A percentile compares a stretch with the other conserved stretches of the same genome.
phyloP scores from a whole-genome alignment of 345 rosid species.

The Aegle marmelos region DNA sequence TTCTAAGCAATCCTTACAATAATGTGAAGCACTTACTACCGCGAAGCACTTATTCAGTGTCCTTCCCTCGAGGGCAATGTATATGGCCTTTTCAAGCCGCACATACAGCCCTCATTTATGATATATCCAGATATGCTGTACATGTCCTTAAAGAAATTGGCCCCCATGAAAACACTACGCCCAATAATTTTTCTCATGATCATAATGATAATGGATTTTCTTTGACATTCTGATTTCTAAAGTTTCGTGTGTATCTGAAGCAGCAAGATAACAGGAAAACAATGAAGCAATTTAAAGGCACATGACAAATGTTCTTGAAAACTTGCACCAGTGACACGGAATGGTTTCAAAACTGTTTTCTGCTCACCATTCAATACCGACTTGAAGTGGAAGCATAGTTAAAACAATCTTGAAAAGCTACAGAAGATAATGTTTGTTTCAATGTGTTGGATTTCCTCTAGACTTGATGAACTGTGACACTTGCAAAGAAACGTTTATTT shows the following conservation, averaged over 20 bases:
- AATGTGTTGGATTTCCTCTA: too few species aligned
- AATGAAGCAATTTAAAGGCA: neutral
- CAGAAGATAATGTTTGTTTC: too few species aligned
- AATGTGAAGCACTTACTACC: neutral
- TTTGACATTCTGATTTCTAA: neutral
- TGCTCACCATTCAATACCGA: too few species aligned
- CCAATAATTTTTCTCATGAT: neutral
- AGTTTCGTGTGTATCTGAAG: neutral
- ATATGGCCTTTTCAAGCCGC: neutral
- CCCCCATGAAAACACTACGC: neutral
- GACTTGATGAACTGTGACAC: too few species aligned
- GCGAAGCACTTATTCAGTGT: neutral
- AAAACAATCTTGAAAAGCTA: too few species aligned
- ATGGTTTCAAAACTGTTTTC: too few species aligned
- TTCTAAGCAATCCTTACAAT: neutral
- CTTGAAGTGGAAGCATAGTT: too few species aligned
- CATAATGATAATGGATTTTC: neutral
- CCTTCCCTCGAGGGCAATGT: constrained; percentile 22
- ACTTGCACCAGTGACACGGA: neutral
- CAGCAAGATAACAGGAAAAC: neutral
- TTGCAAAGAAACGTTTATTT: too few species aligned
- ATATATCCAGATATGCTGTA: neutral
- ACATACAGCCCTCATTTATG: neutral
- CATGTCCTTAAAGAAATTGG: neutral
- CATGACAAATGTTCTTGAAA: neutral